Percentiles rank a stretch among this genome's conserved stretches.
phyloP scores from a whole-genome alignment of 495 filamentous ascomycete genomes.

The Chlorociboria aeruginascens region DNA sequence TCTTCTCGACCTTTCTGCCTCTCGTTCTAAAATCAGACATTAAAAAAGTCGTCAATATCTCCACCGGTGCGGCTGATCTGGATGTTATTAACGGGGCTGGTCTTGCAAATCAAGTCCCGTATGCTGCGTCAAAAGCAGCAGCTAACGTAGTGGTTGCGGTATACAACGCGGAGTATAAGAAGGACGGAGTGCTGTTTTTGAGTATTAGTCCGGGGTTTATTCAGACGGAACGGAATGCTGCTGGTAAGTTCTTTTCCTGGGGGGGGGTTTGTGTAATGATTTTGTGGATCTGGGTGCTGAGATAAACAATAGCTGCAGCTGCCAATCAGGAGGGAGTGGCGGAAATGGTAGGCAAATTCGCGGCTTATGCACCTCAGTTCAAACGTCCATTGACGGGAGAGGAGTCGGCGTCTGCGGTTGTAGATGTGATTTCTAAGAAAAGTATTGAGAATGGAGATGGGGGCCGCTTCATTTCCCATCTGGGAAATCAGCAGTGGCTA shows the following conservation, averaged over 20 bases:
- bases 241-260: neutral
- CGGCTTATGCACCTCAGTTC: constrained; percentile 37
- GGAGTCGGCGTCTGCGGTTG: constrained; percentile 26
- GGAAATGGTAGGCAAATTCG: constrained; percentile 26
- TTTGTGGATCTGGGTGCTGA: neutral
- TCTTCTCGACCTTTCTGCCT: constrained; percentile 40
- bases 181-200: constrained; percentile 40
- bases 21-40: constrained; percentile 33
- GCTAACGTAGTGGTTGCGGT: constrained; percentile 31
- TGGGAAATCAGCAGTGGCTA: constrained; percentile 40
- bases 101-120: constrained; percentile 20
- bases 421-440: constrained; percentile 28
- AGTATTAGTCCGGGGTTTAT: constrained; percentile 31
- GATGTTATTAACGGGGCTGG: constrained; percentile 23
- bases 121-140: constrained; percentile 30
- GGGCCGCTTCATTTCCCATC: constrained; percentile 41
- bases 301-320: constrained; percentile 20
- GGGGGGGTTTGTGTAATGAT: neutral
- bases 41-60: constrained; percentile 45
- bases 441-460: constrained; percentile 36
- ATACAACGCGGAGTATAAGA: constrained; percentile 38
- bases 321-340: constrained; percentile 23
- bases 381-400: constrained; percentile 32
- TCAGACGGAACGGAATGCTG: neutral
- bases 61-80: constrained; percentile 33